Percentiles rank a stretch among this genome's conserved stretches.
Conservation (phyloP, 1,139 yeast genomes). For the Yamadazyma sp. region DNA sequence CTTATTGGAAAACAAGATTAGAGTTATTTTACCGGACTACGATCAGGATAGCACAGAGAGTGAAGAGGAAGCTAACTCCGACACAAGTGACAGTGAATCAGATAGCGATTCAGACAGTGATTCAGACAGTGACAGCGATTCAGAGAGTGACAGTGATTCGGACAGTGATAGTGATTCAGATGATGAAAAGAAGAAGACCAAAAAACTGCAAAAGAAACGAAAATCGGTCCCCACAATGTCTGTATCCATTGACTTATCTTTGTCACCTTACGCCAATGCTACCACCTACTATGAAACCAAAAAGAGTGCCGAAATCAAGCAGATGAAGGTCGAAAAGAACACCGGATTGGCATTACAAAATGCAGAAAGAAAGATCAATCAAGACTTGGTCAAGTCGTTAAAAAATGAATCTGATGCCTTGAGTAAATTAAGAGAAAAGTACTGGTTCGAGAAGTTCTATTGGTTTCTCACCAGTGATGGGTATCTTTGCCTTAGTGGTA, state of each 20-base stretch:
- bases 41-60: constrained; percentile 24
- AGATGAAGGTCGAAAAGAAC: constrained; percentile 75
- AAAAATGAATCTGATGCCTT: constrained; percentile 65
- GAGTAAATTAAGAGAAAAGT: constrained; percentile 67
- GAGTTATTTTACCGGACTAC: constrained; percentile 54
- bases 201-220: constrained; percentile 12
- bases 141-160: constrained; percentile 29
- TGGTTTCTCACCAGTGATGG: constrained; percentile 95
- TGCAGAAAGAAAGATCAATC: constrained; percentile 76
- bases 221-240: constrained; percentile 24
- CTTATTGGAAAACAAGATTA: constrained; percentile 66
- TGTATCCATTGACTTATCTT: constrained; percentile 64
- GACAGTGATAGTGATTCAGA: constrained; percentile 32
- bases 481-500: constrained; percentile 81
- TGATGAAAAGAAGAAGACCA: constrained; percentile 23
- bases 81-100: constrained; percentile 18
- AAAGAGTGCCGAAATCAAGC: constrained; percentile 75
- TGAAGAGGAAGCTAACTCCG: constrained; percentile 15
- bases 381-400: constrained; percentile 66
- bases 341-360: constrained; percentile 79
- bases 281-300: constrained; percentile 80
- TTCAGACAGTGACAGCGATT: constrained; percentile 27
- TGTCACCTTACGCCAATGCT: constrained; percentile 89
- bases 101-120: constrained; percentile 27
- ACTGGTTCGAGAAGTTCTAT: constrained; percentile 90